A percentile compares a stretch with the other conserved stretches of the same genome.
Evolutionary conservation across 306 rosid genomes (phyloP).

Genomic region (Clitoria ternatea): DNA sequence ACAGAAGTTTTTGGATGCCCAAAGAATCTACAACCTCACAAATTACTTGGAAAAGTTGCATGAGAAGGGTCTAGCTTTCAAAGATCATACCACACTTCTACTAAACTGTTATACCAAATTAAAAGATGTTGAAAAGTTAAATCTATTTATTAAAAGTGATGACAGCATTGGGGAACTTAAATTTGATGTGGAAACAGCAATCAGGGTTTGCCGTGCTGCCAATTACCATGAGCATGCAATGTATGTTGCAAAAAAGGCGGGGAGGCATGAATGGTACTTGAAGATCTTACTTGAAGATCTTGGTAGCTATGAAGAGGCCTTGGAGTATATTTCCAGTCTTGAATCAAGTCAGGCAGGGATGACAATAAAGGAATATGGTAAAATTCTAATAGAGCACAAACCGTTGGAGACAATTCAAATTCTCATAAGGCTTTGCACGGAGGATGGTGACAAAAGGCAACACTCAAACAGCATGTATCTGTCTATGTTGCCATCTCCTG

Average conservation of each 20-base stretch:
- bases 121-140: slow-evolving; percentile 91
- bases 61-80: slow-evolving; percentile 96
- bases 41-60: slow-evolving; percentile 96
- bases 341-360: slow-evolving; percentile 90
- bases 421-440: slow-evolving; percentile 85
- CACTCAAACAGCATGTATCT: slow-evolving; percentile 47
- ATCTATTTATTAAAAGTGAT: slow-evolving; percentile 78
- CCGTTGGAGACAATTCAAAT: slow-evolving; percentile 89
- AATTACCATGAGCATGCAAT: slow-evolving; percentile 98
- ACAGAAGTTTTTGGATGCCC: slow-evolving; percentile 97
- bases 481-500: slow-evolving; percentile 94
- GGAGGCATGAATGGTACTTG: slow-evolving; percentile 93
- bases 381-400: slow-evolving; percentile 90
- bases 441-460: slow-evolving; percentile 63
- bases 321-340: slow-evolving; percentile 85
- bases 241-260: slow-evolving; percentile 97
- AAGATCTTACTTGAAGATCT: slow-evolving; percentile 99
- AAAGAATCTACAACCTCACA: slow-evolving; percentile 91
- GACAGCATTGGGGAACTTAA: slow-evolving; percentile 80
- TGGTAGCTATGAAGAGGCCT: slow-evolving; percentile 92
- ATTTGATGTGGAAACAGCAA: slow-evolving; percentile 97
- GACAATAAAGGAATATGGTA: slow-evolving; percentile 95
- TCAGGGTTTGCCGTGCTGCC: slow-evolving; percentile 97
- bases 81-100: slow-evolving; percentile 94
- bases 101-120: slow-evolving; percentile 93